A percentile compares a stretch with the other conserved stretches of the same genome.
phyloP scores from a whole-genome alignment of 176 grass and related monocot genomes.

The Tuctoria greenei region DNA sequence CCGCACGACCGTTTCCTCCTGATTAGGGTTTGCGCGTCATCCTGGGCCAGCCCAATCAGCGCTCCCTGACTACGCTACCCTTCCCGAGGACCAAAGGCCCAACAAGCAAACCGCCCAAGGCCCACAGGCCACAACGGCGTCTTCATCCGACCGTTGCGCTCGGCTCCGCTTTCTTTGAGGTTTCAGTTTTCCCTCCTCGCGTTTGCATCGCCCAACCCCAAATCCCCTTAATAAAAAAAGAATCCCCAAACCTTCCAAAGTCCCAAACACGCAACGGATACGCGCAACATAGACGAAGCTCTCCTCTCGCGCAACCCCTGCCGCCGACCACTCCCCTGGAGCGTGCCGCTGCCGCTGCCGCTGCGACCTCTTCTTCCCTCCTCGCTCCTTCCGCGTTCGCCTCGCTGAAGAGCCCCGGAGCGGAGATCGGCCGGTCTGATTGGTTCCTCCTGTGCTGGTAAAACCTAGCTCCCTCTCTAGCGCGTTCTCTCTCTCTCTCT shows the following conservation, averaged over 20 bases:
- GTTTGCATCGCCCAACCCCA: background rate
- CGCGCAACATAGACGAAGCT: background rate
- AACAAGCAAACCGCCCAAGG: background rate
- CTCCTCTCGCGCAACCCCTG: background rate
- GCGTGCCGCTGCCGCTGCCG: background rate
- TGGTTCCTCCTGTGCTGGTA: background rate
- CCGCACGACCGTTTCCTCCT: background rate
- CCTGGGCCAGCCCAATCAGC: background rate
- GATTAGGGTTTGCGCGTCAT: conserved; percentile 26
- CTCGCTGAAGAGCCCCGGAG: background rate
- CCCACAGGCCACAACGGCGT: background rate
- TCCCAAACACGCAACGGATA: background rate
- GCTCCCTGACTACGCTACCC: background rate
- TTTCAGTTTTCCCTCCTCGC: too few species aligned
- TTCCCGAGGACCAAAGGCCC: background rate
- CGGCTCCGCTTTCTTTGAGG: too few species aligned
- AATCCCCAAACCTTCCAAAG: background rate
- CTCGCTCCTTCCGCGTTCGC: background rate
- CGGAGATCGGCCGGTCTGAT: background rate
- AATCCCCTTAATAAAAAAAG: background rate
- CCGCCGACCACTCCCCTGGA: background rate
- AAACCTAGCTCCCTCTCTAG: background rate
- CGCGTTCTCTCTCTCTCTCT: background rate
- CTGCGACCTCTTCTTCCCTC: background rate
- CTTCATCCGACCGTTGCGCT: conserved; percentile 52